Evolutionary conservation across 208 protist genomes (phyloP), one percentile per base, ranked within the genome.

Genomic region (Acanthamoeba lenticulata): DNA sequence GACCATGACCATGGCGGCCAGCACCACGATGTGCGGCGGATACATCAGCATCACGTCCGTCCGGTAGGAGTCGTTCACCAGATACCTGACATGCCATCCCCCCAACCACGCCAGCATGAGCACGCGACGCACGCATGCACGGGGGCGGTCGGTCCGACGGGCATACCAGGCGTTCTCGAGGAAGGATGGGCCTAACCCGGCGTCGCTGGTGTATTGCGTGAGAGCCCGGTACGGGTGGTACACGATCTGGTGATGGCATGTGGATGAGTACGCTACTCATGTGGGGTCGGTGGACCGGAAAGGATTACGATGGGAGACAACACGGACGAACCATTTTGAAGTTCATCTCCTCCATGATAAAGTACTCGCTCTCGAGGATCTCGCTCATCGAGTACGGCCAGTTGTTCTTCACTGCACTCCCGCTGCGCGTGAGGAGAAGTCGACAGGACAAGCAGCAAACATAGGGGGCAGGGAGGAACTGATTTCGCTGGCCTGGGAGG

Each of bases 321-420:
- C 52, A 60, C n/a, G 62, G 7, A 17, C 62, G 36, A 44, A 69
- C 83, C 83, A 90, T 90, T 24, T 90, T 72, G 21, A 90, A 90
- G 57, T 69, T 47, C 83, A 90, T 90, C 57, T 90, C 83, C 24
- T 90, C 83, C 57, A 90, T 90, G 83, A 90, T 90, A 52, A 72
- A 90, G 57, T 90, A 90, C 52, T 90, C 83, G 32, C 52, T 69
- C 27, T 90, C 83, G 9, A 90, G 57, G 24, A 90, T 69, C 29
- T 90, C 83, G 57, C 69, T 69, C 83, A 90, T 90, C 27, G 52
- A 42, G 83, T 90, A 90, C 24, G 83, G 83, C 83, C 83, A 90
- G 24, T 90, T 90, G 57, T 69, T 62, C 15, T 90, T 69, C 57
- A 72, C 57, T 90, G 57, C 44, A 55, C 38, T 6, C 40, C 44